Base-by-base conservation (phyloP, 352 stramenopile genomes). In the Phytophthora hibernalis region DNA sequence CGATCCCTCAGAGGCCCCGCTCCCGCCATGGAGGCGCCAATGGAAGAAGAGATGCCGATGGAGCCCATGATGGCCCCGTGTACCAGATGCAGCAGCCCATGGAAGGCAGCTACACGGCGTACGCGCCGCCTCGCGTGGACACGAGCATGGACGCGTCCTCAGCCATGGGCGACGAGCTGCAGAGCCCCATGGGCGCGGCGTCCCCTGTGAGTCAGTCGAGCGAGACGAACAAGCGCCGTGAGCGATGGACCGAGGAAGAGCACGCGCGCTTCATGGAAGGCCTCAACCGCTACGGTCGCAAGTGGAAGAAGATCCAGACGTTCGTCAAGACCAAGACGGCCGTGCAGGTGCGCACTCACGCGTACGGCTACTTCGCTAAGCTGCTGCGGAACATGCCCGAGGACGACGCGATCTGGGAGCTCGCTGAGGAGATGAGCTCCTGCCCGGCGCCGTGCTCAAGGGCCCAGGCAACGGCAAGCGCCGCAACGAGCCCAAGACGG, bases 251-350 rank as follows among this genome's bases (percentile, higher is more conserved):
- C 1, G 82, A 93, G 31, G 85, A 93, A 51, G 87, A 95, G 49
- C 87, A 95, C 60, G 84, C 84, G 15, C 78, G 81, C 11, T 95
- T 95, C 70, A 93, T 95, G 85, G 84, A 95, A 63, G 87, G 87
- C 0, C 63, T 95, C n/a, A 92, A 93, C 70, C 80, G 81, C 26
- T 95, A 93, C 62, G 87, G 87, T 21, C 87, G 87, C 61, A 95
- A 95, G 64, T 95, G 87, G 87, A 95, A 95, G 70, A 95, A 95
- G 60, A 95, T 95, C 52, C 87, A 95, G 69, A 88, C 79, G 40
- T 90, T 91, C 37, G 87, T 95, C 33, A 85, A 91, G 72, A 95
- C 87, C 18, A 95, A 95, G 79, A 95, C 87, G 3, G 87, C 85
- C 5, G 87, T 95, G 5, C 87, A 95, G 58, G 87, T 95, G 15